Conservation (phyloP, 805 yeast genomes). For the Kodamaea hsintzibuensis region DNA sequence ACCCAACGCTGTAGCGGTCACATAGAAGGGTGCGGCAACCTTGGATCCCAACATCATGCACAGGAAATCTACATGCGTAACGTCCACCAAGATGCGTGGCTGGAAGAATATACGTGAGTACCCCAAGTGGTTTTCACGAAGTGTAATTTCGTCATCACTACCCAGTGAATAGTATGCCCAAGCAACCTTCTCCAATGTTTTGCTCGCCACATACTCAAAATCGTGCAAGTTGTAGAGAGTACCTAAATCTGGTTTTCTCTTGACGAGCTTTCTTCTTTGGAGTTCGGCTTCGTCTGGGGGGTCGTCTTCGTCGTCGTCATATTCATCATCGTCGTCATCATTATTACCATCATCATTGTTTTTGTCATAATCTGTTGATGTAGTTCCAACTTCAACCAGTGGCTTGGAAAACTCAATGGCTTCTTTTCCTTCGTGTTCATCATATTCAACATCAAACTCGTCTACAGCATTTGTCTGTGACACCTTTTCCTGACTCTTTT, state of each 20-base stretch:
- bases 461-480: constrained; percentile 23
- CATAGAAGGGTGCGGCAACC: constrained; percentile 77
- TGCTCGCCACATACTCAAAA: constrained; percentile 83
- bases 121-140: constrained; percentile 88
- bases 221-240: constrained; percentile 78
- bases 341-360: constrained; percentile 1
- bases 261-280: constrained; percentile 24
- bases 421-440: constrained; percentile 37
- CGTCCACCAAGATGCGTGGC: constrained; percentile 82
- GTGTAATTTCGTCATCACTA: constrained; percentile 87
- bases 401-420: constrained; percentile 19
- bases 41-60: constrained; percentile 76
- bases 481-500: neutral
- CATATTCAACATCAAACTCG: constrained; percentile 43
- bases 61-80: constrained; percentile 64
- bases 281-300: constrained; percentile 30
- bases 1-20: constrained; percentile 90
- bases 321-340: constrained; percentile 24
- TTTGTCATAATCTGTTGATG: constrained; percentile 8
- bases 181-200: constrained; percentile 71
- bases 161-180: constrained; percentile 95
- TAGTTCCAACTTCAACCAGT: neutral
- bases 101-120: constrained; percentile 86
- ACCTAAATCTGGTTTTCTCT: constrained; percentile 64
- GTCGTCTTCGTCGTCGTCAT: constrained; percentile 39